phyloP scores from a whole-genome alignment of 1,139 yeast genomes.

The Debaryomyces sp. region DNA sequence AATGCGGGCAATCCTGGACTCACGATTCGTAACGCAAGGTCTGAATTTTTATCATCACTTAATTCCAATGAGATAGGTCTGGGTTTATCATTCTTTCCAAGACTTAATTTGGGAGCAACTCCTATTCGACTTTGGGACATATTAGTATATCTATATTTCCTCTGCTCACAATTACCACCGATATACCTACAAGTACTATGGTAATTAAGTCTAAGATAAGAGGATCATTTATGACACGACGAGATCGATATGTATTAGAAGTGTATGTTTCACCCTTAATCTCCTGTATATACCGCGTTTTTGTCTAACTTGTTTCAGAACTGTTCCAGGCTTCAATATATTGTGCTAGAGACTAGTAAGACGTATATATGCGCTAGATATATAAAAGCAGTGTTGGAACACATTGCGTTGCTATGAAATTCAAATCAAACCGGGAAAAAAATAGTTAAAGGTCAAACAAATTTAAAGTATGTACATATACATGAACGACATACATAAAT shows the following conservation, averaged over 20 bases:
- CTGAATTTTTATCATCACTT: slow-evolving; percentile 10
- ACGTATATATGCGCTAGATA: neutral
- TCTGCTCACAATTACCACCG: neutral
- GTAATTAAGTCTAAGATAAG: neutral
- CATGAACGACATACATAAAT: neutral
- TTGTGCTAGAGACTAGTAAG: neutral
- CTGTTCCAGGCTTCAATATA: slow-evolving; percentile 1
- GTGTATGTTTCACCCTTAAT: slow-evolving; percentile 8
- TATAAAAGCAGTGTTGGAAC: neutral
- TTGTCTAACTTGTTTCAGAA: slow-evolving; percentile 1
- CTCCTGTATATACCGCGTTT: slow-evolving; percentile 6
- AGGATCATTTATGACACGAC: neutral
- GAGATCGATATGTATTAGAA: slow-evolving; percentile 6
- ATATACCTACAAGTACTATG: neutral
- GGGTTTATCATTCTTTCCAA: slow-evolving; percentile 19
- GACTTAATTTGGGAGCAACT: slow-evolving; percentile 14
- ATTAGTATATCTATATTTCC: neutral
- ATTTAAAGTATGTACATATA: neutral
- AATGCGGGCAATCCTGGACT: slow-evolving; percentile 53
- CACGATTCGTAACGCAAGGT: slow-evolving; percentile 42
- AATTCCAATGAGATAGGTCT: slow-evolving; percentile 30
- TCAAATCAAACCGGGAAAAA: neutral
- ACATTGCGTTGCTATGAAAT: neutral
- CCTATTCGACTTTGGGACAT: slow-evolving; percentile 25
- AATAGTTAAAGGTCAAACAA: neutral